Percentiles rank a stretch among this genome's conserved stretches.
phyloP scores from a whole-genome alignment of 345 rosid species.

The Noccaea caerulescens region DNA sequence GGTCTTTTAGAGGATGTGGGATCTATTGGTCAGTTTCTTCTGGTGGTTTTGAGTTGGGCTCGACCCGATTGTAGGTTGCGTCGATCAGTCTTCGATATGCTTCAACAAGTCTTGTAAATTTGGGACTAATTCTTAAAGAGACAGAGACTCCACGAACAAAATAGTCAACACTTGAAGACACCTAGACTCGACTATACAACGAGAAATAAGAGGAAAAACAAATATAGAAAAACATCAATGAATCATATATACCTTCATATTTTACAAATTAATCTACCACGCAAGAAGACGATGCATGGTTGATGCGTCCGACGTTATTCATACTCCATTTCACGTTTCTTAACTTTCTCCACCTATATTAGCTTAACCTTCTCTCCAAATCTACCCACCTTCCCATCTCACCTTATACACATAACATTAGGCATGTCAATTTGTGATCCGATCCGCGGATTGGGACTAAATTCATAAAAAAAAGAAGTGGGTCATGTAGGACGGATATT shows the following conservation, averaged over 20 bases:
- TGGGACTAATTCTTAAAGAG: background rate
- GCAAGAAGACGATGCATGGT: background rate
- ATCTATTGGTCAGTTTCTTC: too few relatives aligned
- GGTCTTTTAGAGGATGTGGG: too few relatives aligned
- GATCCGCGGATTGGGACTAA: too few relatives aligned
- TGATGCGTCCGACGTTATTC: constrained; percentile 6
- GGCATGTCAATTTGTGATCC: too few relatives aligned
- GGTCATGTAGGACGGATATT: too few relatives aligned
- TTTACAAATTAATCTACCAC: background rate
- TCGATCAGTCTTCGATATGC: background rate
- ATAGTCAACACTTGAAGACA: background rate
- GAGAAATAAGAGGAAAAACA: background rate
- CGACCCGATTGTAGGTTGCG: too few relatives aligned
- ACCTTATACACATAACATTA: background rate
- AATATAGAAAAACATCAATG: background rate
- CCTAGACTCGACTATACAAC: background rate
- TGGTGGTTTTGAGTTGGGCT: too few relatives aligned
- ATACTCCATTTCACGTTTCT: background rate
- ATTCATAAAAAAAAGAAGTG: too few relatives aligned
- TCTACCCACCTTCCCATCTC: background rate
- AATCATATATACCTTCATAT: background rate
- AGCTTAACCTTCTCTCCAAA: constrained; percentile 5
- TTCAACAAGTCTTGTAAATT: background rate
- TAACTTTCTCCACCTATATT: background rate
- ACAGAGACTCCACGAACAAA: background rate